Evolutionary conservation across 2,329 filamentous ascomycete species (phyloP), one percentile per base, ranked within the genome.

Genomic region (Colletotrichum viniferum): DNA sequence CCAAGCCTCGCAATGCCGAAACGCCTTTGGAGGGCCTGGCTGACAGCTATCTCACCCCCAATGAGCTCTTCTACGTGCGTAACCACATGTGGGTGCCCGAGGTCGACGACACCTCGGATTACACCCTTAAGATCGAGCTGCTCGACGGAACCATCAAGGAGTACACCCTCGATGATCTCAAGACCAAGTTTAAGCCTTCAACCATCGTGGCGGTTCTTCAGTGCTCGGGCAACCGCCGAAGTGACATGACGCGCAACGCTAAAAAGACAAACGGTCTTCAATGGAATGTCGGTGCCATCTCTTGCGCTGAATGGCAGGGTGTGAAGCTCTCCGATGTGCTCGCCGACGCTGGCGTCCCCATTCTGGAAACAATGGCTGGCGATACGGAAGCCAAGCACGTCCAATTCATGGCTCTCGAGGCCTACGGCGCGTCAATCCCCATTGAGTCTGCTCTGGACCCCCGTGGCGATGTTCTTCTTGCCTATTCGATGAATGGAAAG

Each of bases 401-500:
- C 13, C 90, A 91, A 34, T 91, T 93, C 78, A 85, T 87, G 10
- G 90, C 90, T 14, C 83, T 90, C 63, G 91, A 93, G 81, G 90
- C 91, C 16, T 92, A 93, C 79, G 88, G 88, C 73, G 87, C 91
- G 16, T 92, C 89, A 48, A 92, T 93, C 61, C 91, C 92, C 1
- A 85, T 93, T 64, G 84, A 87, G 38, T 89, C 91, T 26, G 90
- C 90, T 0, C 81, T 92, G 21, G 91, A 93, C 65, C 89, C 90
- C 0, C 86, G 87, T 43, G 90, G 89, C 69, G 93, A 94, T 77
- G 93, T 94, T 8, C 84, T 94, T 32, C 85, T 94, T 1, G 92
- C 92, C 1, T 94, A 91, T 78, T 87, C 87, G 63, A 94, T 94
- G 93, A 94, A 94, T 77, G 92, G 90, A 65, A 81, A 88, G 73